phyloP scores from a whole-genome alignment of 441 rosid genomes.

The Viola pubescens region DNA sequence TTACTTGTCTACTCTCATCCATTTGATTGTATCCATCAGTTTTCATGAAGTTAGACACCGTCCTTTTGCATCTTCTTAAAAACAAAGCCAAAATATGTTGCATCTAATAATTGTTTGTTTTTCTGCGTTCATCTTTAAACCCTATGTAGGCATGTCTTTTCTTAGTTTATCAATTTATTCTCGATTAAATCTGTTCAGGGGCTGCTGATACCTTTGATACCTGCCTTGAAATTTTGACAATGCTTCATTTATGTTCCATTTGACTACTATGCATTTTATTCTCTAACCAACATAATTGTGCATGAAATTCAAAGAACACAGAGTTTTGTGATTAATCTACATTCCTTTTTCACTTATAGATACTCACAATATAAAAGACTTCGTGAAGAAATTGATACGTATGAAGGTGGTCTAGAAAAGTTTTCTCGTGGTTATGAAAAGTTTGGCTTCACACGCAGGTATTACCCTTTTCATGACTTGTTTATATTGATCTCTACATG shows the following conservation, averaged over 20 bases:
- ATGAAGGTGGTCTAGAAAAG: constrained; percentile 85
- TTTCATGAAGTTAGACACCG: neutral
- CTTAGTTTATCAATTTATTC: neutral
- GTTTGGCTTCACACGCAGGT: constrained; percentile 88
- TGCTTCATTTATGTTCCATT: too few species aligned
- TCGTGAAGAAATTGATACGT: constrained; percentile 65
- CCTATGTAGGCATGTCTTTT: neutral
- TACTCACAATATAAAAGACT: constrained; percentile 61
- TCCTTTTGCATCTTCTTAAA: neutral
- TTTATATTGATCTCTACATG: constrained; percentile 2
- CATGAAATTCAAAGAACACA: neutral
- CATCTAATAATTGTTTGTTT: neutral
- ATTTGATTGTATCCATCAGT: neutral
- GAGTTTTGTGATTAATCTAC: neutral
- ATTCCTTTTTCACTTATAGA: constrained; percentile 28
- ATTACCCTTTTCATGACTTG: constrained; percentile 12
- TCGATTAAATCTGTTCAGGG: neutral
- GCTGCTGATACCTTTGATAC: too few species aligned
- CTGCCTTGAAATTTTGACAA: too few species aligned
- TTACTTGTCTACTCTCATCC: neutral
- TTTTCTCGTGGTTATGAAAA: constrained; percentile 95
- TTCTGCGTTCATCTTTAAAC: neutral
- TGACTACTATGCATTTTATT: too few species aligned
- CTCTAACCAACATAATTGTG: too few species aligned
- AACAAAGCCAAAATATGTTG: neutral